Base-by-base conservation (phyloP, 768 basidiomycete genomes). In the Mycena indigotica region DNA sequence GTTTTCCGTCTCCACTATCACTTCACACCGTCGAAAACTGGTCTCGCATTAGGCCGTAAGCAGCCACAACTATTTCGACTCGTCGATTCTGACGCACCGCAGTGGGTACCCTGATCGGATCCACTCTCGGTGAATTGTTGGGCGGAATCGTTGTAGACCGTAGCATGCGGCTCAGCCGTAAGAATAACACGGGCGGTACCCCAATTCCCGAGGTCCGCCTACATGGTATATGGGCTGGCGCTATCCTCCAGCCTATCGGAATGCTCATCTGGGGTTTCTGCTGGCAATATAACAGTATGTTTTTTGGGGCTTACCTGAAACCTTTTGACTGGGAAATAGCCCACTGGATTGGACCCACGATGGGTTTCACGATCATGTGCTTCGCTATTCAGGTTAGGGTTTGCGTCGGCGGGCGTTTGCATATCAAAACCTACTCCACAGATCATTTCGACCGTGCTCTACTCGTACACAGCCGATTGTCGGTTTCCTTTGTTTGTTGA, bases 241-340 rank as follows among this genome's bases (percentile, higher is more conserved):
- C 55, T 2, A 64, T 64, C 19, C 19, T 64, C 30, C 59, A 60
- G 28, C 63, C 63, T 23, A 65, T 63, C 24, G 62, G 62, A 4
- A 45, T 63, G 17, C 52, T 63, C 2, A 63, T 63, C 53, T 64
- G 63, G 63, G 58, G 60, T 4, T 63, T 63, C 48, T 53, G 48
- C 35, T 63, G 62, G 62, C 57, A 60, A 30, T 63, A 63, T 50
- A 54, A 57, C 48, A 63, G 61, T 58, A 19, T 30, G 32, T 13
- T 49, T 29, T 21, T 16, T 2, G 5, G n/a, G 13, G 8, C 2
- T 13, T n/a, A n/a, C n/a, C n/a, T n/a, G n/a, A n/a, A n/a, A n/a
- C n/a, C n/a, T n/a, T n/a, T n/a, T n/a, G n/a, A n/a, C n/a, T n/a
- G n/a, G n/a, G n/a, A n/a, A 25, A 21, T n/a, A 58, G 61, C 55